Base-by-base conservation (phyloP, 495 filamentous ascomycete genomes). In the Daldinia grandis region DNA sequence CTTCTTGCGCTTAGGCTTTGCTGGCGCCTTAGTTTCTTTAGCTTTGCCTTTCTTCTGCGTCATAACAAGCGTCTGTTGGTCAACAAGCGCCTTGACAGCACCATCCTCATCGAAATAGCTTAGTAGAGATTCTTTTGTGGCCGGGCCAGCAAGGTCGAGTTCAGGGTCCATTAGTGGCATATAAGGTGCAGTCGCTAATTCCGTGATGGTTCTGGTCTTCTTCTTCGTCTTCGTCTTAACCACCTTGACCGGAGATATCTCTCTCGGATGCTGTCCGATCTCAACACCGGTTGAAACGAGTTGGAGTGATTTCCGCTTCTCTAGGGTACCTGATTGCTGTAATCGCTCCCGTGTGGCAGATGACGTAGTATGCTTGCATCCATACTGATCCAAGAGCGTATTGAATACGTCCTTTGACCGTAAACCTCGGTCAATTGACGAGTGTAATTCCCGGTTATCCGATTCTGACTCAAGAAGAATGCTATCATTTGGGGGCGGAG, bases 201-300 rank as follows among this genome's bases (percentile, higher is more conserved):
- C 93, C 2, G 95, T 98, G 58, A 98, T 89, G 6, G 95, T 98
- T 40, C 87, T 90, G 0, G 90, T 79, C 75, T 92, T 94, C 80
- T 91, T 97, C 68, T 87, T 88, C 30, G 84, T 97, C 68, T 87
- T 88, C 30, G 84, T 85, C 17, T 30, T 57, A 14, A 58, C 44
- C 60, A 81, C 80, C 69, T 84, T 91, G 80, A 72, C 70, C 66
- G 83, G 90, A 77, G 84, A 83, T 8, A 76, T 71, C 14, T 40
- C 69, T 47, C 25, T 76, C 63, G 21, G 68, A 60, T 1, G 74
- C 58, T 21, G 73, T 3, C 53, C 50, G 8, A 24, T 44, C 17
- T 68, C 64, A 25, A 78, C 74, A 0, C 64, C 64, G 1, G 73
- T 78, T 5, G 76, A 75, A 3, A 85, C 73, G 68, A 83, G 73